phyloP scores from a whole-genome alignment of 768 basidiomycete species.

The Boletus vermiculosoides region DNA sequence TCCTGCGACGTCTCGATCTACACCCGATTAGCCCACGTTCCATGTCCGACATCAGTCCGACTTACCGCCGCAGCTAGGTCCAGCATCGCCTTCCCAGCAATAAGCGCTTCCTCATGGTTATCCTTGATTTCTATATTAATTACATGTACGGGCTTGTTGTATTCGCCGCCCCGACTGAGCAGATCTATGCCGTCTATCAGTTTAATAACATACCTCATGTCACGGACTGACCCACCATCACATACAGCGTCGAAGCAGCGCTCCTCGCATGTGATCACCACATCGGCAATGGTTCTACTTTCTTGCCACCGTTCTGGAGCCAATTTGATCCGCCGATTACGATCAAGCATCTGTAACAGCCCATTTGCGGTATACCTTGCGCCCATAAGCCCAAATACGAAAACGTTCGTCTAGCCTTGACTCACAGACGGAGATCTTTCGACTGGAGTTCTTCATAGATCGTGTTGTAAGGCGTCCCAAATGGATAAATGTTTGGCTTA shows the following conservation, averaged over 20 bases:
- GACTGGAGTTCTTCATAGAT: slow-evolving; percentile 87
- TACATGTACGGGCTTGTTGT: slow-evolving; percentile 90
- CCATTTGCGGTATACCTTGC: slow-evolving; percentile 90
- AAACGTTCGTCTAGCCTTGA: slow-evolving; percentile 11
- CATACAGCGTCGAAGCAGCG: slow-evolving; percentile 98
- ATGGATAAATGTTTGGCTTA: slow-evolving; percentile 94
- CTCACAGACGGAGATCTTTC: slow-evolving; percentile 85
- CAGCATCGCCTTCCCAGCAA: slow-evolving; percentile 93
- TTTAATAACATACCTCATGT: slow-evolving; percentile 9
- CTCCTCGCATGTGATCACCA: slow-evolving; percentile 99
- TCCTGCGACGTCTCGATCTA: slow-evolving; percentile 87
- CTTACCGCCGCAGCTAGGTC: slow-evolving; percentile 88
- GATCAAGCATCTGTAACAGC: slow-evolving; percentile 91
- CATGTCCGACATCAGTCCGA: slow-evolving; percentile 12
- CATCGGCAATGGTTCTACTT: slow-evolving; percentile 80
- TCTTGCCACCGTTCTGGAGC: slow-evolving; percentile 99
- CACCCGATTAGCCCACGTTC: slow-evolving; percentile 12
- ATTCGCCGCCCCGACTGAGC: slow-evolving; percentile 82
- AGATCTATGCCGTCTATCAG: slow-evolving; percentile 56
- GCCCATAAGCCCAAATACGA: slow-evolving; percentile 13
- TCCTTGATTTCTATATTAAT: slow-evolving; percentile 99
- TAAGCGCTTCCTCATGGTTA: slow-evolving; percentile 96
- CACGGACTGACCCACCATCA: slow-evolving; percentile 65
- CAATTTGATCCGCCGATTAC: slow-evolving; percentile 86
- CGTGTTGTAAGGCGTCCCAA: slow-evolving; percentile 94